Percentiles rank a stretch among this genome's conserved stretches.
Evolutionary conservation across 2,329 filamentous ascomycete species (phyloP).

Genomic region (Penicillium corylophilum): DNA sequence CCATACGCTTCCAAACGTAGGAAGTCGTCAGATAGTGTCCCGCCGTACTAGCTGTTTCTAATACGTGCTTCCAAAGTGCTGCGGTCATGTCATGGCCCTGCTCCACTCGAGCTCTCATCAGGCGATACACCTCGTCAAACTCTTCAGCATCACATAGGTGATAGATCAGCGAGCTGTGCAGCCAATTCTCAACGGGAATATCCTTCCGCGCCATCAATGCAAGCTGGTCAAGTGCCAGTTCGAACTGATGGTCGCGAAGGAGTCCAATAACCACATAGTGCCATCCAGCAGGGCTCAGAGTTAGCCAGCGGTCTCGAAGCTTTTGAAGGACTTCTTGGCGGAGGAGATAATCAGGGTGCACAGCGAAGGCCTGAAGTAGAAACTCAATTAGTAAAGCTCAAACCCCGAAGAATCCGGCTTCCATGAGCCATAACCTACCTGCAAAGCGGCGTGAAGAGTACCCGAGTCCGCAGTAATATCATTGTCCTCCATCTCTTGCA

Average conservation of each 20-base stretch:
- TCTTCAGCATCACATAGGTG: constrained; percentile 70
- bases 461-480: constrained; percentile 63
- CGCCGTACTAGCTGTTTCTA: constrained; percentile 70
- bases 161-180: constrained; percentile 75
- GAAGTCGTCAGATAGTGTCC: constrained; percentile 63
- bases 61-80: constrained; percentile 66
- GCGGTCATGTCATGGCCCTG: constrained; percentile 49
- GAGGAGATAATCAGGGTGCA: constrained; percentile 82
- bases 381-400: constrained; percentile 1
- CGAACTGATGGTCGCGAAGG: constrained; percentile 77
- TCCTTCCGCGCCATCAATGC: constrained; percentile 63
- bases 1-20: constrained; percentile 69
- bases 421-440: constrained; percentile 46
- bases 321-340: constrained; percentile 69
- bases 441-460: constrained; percentile 70
- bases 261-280: constrained; percentile 70
- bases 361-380: constrained; percentile 60
- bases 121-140: constrained; percentile 70
- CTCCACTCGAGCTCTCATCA: constrained; percentile 61
- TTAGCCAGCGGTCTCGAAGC: constrained; percentile 66
- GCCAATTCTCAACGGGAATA: constrained; percentile 64
- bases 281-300: constrained; percentile 60
- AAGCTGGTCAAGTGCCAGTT: constrained; percentile 71
- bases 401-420: neutral
- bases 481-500: constrained; percentile 68